Base-by-base conservation (phyloP, 495 filamentous ascomycete genomes). In the Pyronema omphalodes region DNA sequence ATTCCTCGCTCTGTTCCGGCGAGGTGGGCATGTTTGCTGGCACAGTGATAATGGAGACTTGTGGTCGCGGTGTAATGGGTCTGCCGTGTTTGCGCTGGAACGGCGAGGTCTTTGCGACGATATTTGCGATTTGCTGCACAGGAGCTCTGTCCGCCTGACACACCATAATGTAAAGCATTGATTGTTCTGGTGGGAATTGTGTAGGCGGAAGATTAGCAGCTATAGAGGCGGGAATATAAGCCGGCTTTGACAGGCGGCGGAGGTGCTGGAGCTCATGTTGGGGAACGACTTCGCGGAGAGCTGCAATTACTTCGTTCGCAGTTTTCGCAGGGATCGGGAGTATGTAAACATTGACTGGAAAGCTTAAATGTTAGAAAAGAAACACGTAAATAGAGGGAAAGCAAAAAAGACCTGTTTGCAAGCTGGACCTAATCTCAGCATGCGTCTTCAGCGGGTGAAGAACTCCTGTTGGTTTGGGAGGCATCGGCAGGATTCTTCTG, bases 21-120 rank as follows among this genome's bases (percentile, higher is more conserved):
- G 81, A 88, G 18, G 82, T 80, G 0, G 91, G 88, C 23, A 86
- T 75, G 9, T 83, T 69, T 40, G 80, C 71, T 14, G 91, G 91
- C 15, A 96, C 78, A 3, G 72, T 69, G 15, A 82, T 73, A 8
- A 70, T 71, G 44, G 53, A 73, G 56, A 63, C 55, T 14, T 70
- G 58, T 15, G 78, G 72, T 57, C 62, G 68, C 63, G 59, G 74
- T 59, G 66, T 70, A 58, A 41, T 63, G 64, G 57, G 69, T 65
- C 50, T 14, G 19, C 68, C 54, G 39, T 57, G 51, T 37, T 63
- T 57, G 14, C 71, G 61, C 63, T 72, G 65, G 9, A 72, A 67
- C 9, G 64, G 67, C 7, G 59, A 57, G 46, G 76, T 52, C 54
- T 67, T 62, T 37, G 66, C 53, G 51, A 69, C 68, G 8, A 68